Evolutionary conservation across 306 rosid genomes (phyloP), one percentile per base, ranked within the genome.

Genomic region (Sicyos baderoa): DNA sequence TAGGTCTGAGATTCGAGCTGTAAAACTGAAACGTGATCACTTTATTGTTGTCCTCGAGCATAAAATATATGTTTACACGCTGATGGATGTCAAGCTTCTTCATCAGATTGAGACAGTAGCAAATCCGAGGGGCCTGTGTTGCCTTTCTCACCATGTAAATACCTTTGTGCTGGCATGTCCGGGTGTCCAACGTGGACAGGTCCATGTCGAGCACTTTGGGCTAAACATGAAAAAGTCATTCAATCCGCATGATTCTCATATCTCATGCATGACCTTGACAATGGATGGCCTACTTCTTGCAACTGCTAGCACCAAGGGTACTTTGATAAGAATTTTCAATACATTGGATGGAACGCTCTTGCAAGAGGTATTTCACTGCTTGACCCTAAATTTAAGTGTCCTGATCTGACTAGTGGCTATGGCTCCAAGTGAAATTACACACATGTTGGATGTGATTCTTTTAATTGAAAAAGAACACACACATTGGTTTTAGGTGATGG

Each of bases 241-340:
- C 48, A 74, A 71, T 74, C 94, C 97, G 64, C 99, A 93, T 75
- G 94, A 93, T 81, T 88, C 94, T 55, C 82, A 83, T 76, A 76
- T 93, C 80, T 91, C 96, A 48, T 93, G 97, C 84, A 54, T 88
- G 54, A 81, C 96, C 57, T 69, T 93, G 76, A 90, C 97, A 68
- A 74, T 80, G 89, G 99, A 93, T 66, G 99, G 99, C 21, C 91
- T 89, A 78, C 96, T 93, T 58, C 99, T 93, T 77, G 96, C 99
- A 64, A 90, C 99, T 80, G 94, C 99, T 48, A 90, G 99, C 80
- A 78, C 75, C 10, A 90, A 84, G 88, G 99, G 99, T 12, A 93
- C 99, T 76, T 79, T 93, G 79, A 86, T 93, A 78, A 86, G 99
- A 81, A 81, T 93, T 77, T 93, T 90, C 86, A 93, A 93, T 81